A percentile compares a stretch with the other conserved stretches of the same genome.
These are phyloP conservation scores for Salix exigua DNA, from an alignment of 345 rosid genomes.

Conservation along the genomic window DNA sequence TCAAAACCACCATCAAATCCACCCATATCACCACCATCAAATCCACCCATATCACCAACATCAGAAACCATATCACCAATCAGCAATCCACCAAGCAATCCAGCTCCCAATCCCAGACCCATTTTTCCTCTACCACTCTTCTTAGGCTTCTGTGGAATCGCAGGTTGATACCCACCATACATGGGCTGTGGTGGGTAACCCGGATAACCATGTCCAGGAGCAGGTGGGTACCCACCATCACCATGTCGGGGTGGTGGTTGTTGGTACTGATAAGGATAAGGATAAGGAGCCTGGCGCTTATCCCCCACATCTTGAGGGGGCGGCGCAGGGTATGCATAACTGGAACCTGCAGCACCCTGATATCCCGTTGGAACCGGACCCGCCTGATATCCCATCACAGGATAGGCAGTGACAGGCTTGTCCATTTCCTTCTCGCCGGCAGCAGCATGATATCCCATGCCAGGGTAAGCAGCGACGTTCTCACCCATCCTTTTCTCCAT, in stretches of 20 bases:
- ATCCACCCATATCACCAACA: conserved; percentile 11
- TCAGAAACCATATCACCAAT: conserved; percentile 32
- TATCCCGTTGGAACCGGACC: neutral
- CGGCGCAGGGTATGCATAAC: conserved; percentile 1
- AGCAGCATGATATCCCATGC: conserved; percentile 17
- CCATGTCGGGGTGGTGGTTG: conserved; percentile 17
- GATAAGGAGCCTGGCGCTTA: conserved; percentile 7
- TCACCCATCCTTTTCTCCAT: conserved; percentile 7
- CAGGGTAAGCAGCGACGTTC: conserved; percentile 34
- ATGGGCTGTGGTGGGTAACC: conserved; percentile 11
- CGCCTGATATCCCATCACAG: conserved; percentile 16
- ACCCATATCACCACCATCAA: conserved; percentile 15
- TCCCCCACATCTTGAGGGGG: conserved; percentile 3
- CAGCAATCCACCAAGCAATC: conserved; percentile 33
- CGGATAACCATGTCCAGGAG: conserved; percentile 26
- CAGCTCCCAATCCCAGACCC: conserved; percentile 35
- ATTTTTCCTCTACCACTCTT: conserved; percentile 6
- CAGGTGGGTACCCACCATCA: conserved; percentile 17
- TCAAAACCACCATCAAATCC: conserved; percentile 23
- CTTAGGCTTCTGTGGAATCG: conserved; percentile 25
- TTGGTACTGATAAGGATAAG: conserved; percentile 28
- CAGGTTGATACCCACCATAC: conserved; percentile 17
- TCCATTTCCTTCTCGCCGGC: neutral
- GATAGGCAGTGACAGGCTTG: conserved; percentile 10
- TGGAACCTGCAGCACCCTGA: conserved; percentile 4